A percentile compares a stretch with the other conserved stretches of the same genome.
phyloP scores from a whole-genome alignment of 805 yeast species.

The Saturnispora quitensis region DNA sequence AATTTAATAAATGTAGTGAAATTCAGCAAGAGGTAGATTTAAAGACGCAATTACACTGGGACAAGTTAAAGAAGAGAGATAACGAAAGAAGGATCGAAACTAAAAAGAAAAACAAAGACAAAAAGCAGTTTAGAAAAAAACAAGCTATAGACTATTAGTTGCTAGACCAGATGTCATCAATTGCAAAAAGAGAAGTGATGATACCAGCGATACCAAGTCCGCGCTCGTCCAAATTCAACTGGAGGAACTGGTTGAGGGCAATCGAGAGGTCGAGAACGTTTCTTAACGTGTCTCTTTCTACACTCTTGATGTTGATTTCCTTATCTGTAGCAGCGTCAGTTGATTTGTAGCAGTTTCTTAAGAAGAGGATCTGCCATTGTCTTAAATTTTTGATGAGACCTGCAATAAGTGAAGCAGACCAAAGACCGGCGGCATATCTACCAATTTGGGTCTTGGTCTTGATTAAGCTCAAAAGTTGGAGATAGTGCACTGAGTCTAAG shows the following conservation, averaged over 20 bases:
- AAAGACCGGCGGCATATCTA: constrained; percentile 56
- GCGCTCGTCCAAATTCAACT: neutral
- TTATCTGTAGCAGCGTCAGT: constrained; percentile 9
- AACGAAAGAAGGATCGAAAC: constrained; percentile 17
- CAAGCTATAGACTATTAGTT: neutral
- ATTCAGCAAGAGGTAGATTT: constrained; percentile 32
- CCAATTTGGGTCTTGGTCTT: constrained; percentile 35
- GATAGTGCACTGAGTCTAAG: constrained; percentile 51
- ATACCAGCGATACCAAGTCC: constrained; percentile 50
- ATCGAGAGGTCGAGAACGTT: constrained; percentile 67
- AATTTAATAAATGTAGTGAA: constrained; percentile 31
- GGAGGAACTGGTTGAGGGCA: constrained; percentile 47
- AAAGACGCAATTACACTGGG: constrained; percentile 37
- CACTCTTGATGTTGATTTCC: constrained; percentile 24
- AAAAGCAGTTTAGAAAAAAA: neutral
- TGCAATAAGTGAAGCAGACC: constrained; percentile 65
- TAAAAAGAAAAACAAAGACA: constrained; percentile 13
- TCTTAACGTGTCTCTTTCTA: constrained; percentile 59
- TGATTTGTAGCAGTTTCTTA: constrained; percentile 1
- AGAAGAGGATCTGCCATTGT: constrained; percentile 37
- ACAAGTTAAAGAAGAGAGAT: constrained; percentile 19
- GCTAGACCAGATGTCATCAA: constrained; percentile 58
- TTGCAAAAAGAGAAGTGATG: constrained; percentile 69
- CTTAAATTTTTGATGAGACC: constrained; percentile 54
- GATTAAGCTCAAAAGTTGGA: neutral